Percentiles rank a stretch among this genome's conserved stretches.
phyloP scores from a whole-genome alignment of 23 red algal species.

The Chondrus crispus region DNA sequence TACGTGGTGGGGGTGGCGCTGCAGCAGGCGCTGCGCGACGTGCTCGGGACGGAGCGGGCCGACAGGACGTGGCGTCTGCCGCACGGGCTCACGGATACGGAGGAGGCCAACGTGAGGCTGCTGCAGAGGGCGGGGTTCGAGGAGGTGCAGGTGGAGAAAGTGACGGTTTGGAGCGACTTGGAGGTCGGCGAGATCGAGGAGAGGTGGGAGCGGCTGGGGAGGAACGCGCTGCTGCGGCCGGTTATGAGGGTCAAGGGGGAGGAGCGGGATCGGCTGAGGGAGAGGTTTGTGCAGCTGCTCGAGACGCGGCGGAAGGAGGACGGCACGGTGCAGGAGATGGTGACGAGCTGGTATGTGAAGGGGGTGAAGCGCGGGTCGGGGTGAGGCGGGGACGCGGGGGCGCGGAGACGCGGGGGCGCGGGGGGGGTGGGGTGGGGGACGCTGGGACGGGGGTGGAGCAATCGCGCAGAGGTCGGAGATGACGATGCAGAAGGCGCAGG shows the following conservation, averaged over 20 bases:
- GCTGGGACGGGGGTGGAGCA: no score
- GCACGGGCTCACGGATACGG: constrained; percentile 13
- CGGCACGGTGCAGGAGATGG: neutral
- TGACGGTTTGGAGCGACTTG: neutral
- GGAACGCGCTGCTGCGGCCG: neutral
- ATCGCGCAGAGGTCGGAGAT: no score
- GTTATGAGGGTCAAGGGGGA: neutral
- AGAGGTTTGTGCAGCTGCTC: neutral
- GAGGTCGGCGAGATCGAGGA: constrained; percentile 4
- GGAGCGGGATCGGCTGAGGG: neutral
- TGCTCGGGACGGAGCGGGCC: neutral
- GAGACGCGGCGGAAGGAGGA: constrained; percentile 4
- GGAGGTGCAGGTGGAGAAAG: neutral
- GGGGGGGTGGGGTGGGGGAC: no score
- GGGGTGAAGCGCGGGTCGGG: neutral
- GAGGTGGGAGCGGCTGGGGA: neutral
- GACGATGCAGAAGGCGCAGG: no score
- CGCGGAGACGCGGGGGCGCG: neutral
- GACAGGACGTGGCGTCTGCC: neutral
- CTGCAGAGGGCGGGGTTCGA: constrained; percentile 15
- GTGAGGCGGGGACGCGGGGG: neutral
- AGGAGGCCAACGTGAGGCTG: neutral
- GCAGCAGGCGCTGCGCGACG: neutral
- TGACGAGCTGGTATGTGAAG: constrained; percentile 47
- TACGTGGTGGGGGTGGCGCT: constrained; percentile 13